Base-by-base conservation (phyloP, 2,329 filamentous ascomycete genomes). In the Stagonosporopsis chrysanthemi region DNA sequence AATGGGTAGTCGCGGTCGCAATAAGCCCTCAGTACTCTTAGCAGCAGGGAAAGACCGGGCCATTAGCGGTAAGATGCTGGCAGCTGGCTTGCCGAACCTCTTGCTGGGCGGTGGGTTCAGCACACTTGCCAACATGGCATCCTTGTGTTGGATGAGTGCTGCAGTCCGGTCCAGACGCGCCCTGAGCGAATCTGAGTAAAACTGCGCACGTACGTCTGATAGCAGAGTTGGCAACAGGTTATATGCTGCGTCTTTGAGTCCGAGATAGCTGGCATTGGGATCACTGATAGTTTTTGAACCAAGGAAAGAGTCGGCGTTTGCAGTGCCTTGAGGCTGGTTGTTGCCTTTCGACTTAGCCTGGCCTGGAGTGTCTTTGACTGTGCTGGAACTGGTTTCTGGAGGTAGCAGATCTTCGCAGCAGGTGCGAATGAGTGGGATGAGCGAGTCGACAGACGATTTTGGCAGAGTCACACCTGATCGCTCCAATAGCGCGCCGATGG, bases 11-110 rank as follows among this genome's bases (percentile, higher is more conserved):
- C 81, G 70, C 5, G 81, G 81, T 57, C 80, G 67, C 22, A 91
- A 80, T 53, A 97, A 74, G 9, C 90, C 83, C 75, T 97, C 93
- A 1, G 95, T 85, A 15, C 83, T 84, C 54, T 85, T 80, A 46
- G 88, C 84, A 11, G 82, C 74, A 0, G 87, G 82, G 67, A 87
- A 90, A 47, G 85, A 83, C 52, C 87, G 84, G 7, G 87, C 85
- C 24, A 97, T 79, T 67, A 96, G 90, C 0, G 94, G 93, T 44
- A 97, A 77, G 44, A 97, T 88, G 73, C 89, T 95, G 26, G 90
- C 83, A 58, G 87, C 85, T 48, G 86, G 84, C 36, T 78, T 80
- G 11, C 62, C 86, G 81, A 39, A 88, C 84, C 71, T 87, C 83
- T 68, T 85, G 80, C 69, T 87, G 81, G 61, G 86, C 79, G 75